Percentiles rank a stretch among this genome's conserved stretches.
Conservation (phyloP, 164 flowering plant species). For the Stephania cephalantha region DNA sequence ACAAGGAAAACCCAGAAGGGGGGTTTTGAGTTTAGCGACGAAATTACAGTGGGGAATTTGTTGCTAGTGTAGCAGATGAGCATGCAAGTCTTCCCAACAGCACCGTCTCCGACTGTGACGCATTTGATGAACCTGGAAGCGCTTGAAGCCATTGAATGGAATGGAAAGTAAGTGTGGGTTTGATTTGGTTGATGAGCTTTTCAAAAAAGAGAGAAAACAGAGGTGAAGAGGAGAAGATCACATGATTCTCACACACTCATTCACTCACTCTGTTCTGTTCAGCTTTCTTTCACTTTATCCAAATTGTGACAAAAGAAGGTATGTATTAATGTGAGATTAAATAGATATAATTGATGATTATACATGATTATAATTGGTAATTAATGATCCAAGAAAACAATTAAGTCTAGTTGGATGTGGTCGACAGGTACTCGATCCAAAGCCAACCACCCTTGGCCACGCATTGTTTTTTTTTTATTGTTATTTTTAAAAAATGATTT, state of each 20-base stretch:
- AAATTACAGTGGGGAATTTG: constrained; percentile 86
- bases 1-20: constrained; percentile 14
- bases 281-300: too few relatives aligned
- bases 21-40: constrained; percentile 7
- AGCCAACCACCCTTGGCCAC: too few relatives aligned
- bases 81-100: constrained; percentile 97
- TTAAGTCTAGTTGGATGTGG: too few relatives aligned
- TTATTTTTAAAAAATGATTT: too few relatives aligned
- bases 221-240: constrained; percentile 29
- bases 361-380: neutral
- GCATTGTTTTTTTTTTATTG: too few relatives aligned
- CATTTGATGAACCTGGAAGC: constrained; percentile 93
- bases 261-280: constrained; percentile 20
- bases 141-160: constrained; percentile 53
- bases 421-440: too few relatives aligned
- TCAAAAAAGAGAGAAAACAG: constrained; percentile 7
- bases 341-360: too few relatives aligned
- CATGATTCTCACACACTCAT: constrained; percentile 56
- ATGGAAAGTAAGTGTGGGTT: constrained; percentile 6
- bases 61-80: constrained; percentile 93
- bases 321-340: too few relatives aligned
- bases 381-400: neutral
- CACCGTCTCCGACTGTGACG: constrained; percentile 96
- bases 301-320: too few relatives aligned
- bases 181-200: neutral